Conservation (phyloP, 176 grass and related monocot genomes). For the Aegilops tauschii region DNA sequence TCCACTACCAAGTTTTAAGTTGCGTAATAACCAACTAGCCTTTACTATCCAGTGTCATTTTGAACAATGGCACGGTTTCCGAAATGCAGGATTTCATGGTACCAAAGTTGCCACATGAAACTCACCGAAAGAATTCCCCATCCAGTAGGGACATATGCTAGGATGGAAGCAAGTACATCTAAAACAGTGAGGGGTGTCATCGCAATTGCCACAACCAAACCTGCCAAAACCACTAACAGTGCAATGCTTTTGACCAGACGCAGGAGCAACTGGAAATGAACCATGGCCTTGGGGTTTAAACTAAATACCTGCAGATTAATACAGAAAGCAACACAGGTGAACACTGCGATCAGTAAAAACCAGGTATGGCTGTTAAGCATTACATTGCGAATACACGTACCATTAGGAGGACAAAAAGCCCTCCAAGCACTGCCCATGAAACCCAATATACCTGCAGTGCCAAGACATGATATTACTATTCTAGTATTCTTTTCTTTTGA, state of each 20-base stretch:
- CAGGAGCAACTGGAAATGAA: slow-evolving; percentile 83
- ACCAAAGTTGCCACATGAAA: background rate
- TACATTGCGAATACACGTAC: slow-evolving; percentile 42
- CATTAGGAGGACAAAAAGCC: slow-evolving; percentile 65
- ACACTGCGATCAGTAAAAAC: background rate
- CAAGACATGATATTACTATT: slow-evolving; percentile 15
- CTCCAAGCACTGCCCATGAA: slow-evolving; percentile 85
- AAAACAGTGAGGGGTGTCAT: slow-evolving; percentile 31
- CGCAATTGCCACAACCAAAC: slow-evolving; percentile 60
- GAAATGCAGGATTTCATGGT: background rate
- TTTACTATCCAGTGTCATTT: background rate
- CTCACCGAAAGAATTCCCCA: slow-evolving; percentile 88
- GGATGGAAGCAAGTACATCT: slow-evolving; percentile 63
- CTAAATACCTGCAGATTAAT: slow-evolving; percentile 66
- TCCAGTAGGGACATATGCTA: slow-evolving; percentile 81
- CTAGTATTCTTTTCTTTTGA: background rate
- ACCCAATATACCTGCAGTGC: slow-evolving; percentile 71
- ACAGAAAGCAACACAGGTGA: slow-evolving; percentile 18
- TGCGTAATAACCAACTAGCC: background rate
- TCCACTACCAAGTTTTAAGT: background rate
- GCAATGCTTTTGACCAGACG: slow-evolving; percentile 76
- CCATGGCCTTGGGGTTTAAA: slow-evolving; percentile 87
- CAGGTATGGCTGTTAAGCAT: slow-evolving; percentile 13
- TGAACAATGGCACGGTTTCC: background rate
- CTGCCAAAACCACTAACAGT: slow-evolving; percentile 72